Conservation (phyloP, 2,329 filamentous ascomycete genomes). For the Fusarium fujikuroi region DNA sequence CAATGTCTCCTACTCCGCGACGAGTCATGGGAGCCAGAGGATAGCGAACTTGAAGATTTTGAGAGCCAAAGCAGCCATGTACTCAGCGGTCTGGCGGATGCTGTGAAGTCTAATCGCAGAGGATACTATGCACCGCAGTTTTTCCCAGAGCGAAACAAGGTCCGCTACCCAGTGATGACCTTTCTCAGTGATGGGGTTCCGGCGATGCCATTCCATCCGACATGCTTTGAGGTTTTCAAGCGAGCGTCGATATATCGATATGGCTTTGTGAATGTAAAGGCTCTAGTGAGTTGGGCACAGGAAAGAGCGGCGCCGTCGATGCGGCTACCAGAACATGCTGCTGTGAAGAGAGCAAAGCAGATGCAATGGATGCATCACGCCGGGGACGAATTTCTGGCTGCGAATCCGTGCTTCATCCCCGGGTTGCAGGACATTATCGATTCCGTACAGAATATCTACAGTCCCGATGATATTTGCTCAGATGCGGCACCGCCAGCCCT, state of each 20-base stretch:
- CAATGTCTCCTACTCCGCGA: not conserved
- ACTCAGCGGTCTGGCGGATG: not conserved
- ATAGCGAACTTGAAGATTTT: not conserved
- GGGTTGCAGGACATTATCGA: not conserved
- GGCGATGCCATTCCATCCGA: not conserved
- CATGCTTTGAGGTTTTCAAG: not conserved
- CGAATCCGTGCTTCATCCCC: not conserved
- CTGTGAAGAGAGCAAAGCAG: not conserved
- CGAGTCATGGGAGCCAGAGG: not conserved
- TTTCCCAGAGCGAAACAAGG: not conserved
- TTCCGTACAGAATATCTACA: not conserved
- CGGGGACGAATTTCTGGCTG: not conserved
- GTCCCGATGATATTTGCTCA: not conserved
- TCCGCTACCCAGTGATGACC: not conserved
- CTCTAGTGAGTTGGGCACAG: not conserved
- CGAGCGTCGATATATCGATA: not conserved
- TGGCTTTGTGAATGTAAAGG: not conserved
- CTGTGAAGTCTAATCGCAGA: not conserved
- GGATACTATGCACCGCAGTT: accelerated
- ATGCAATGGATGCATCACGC: not conserved
- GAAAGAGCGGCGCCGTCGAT: accelerated
- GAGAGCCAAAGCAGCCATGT: not conserved
- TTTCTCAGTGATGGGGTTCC: not conserved
- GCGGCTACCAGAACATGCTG: not conserved
- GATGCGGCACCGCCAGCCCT: too few species aligned